Base-by-base conservation (phyloP, 805 yeast genomes). In the Maudiozyma serrabonitensis region DNA sequence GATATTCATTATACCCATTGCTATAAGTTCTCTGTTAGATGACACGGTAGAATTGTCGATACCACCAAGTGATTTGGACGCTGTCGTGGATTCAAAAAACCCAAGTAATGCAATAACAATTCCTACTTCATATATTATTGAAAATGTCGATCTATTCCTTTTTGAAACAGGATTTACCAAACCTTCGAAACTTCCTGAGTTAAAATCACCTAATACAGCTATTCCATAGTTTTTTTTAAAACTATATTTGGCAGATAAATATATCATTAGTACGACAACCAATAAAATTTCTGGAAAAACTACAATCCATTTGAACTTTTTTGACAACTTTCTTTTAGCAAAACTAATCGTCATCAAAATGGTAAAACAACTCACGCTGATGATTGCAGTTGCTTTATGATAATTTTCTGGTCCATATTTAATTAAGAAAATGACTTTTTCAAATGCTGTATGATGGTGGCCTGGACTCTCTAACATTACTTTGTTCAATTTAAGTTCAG, bases 71-170 rank as follows among this genome's bases (percentile, higher is more conserved):
- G 95, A 78, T 64, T 93, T 87, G 18, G 90, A 85, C 0, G 97
- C 96, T 0, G 96, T 89, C 0, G 96, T 86, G 7, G 95, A 83
- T 64, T 91, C 97, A 57, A 91, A 86, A 61, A 91, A 88, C 0
- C 98, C 98, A 37, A 91, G 69, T 61, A 88, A 77, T 0, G 96
- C 95, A 53, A 87, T 79, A 50, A 84, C 75, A 52, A 89, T 79
- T 0, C 93, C 79, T 0, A 91, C 75, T n/a, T 80, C 73, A 56
- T 87, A 75, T 46, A 81, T 66, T 25, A 74, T 72, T 46, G 77
- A 74, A 52, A 84, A 76, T 51, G 76, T 70, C 37, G 71, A 71
- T 50, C 74, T 69, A 18, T 71, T 70, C 2, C 69, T 56, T 0
- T 67, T 61, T 0, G 79, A 63, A 15, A 90, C 64, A 4, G 96